A percentile compares a stretch with the other conserved stretches of the same genome.
Evolutionary conservation across 169 alveolate species (phyloP).

Genomic region (Cryptosporidium tyzzeri): DNA sequence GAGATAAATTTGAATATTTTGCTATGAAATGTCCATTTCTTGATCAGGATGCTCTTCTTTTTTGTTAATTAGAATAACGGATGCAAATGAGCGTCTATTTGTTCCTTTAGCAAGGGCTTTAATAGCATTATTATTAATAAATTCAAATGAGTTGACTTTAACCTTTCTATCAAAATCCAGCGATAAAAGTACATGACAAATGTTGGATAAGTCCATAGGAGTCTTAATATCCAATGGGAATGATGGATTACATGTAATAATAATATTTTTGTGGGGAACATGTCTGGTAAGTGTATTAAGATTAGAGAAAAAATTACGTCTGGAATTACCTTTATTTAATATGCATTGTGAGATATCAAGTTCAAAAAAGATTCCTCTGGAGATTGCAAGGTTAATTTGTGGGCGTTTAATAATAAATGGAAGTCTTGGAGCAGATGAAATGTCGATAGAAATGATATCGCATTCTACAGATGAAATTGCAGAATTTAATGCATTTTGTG

Average conservation of each 20-base stretch:
- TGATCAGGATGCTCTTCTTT: slow-evolving; percentile 5
- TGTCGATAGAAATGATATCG: slow-evolving; percentile 54
- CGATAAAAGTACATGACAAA: slow-evolving; percentile 33
- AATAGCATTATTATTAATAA: slow-evolving; percentile 29
- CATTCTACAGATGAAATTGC: slow-evolving; percentile 67
- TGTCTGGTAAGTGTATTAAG: slow-evolving; percentile 44
- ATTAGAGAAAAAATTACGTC: slow-evolving; percentile 49
- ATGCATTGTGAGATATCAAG: slow-evolving; percentile 38
- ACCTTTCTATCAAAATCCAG: slow-evolving; percentile 57
- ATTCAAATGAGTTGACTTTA: slow-evolving; percentile 26
- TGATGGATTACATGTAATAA: slow-evolving; percentile 41
- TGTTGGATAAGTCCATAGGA: slow-evolving; percentile 63
- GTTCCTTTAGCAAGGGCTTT: slow-evolving; percentile 64
- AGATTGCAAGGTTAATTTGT: slow-evolving; percentile 56
- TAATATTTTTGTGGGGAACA: slow-evolving; percentile 50
- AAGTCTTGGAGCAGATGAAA: slow-evolving; percentile 43
- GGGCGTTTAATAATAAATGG: slow-evolving; percentile 59
- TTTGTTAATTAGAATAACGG: slow-evolving; percentile 22
- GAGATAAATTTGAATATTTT: background rate
- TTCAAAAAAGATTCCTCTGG: slow-evolving; percentile 67
- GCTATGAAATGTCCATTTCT: background rate
- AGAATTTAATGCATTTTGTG: slow-evolving; percentile 49
- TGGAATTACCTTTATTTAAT: slow-evolving; percentile 44
- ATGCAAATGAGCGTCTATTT: slow-evolving; percentile 52
- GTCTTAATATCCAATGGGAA: slow-evolving; percentile 25